Conservation (phyloP, 2,329 filamentous ascomycete genomes). For the Cladosporium sp. region DNA sequence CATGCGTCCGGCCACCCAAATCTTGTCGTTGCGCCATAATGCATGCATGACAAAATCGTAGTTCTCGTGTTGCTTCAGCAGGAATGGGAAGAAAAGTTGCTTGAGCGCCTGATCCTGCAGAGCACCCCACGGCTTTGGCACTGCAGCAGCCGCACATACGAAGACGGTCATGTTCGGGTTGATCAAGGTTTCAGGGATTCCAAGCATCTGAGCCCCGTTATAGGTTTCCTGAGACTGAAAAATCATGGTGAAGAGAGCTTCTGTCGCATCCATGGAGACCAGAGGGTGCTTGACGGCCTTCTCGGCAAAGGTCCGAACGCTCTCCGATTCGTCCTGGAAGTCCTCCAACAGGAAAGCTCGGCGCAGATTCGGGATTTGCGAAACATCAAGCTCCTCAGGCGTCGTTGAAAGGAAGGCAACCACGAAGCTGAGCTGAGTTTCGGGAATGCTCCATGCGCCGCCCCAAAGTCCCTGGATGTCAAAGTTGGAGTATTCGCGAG, state of each 20-base stretch:
- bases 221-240: constrained; percentile 54
- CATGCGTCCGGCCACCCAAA: constrained; percentile 77
- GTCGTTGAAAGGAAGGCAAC: constrained; percentile 75
- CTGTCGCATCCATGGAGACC: constrained; percentile 79
- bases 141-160: constrained; percentile 68
- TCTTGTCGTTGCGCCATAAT: constrained; percentile 82
- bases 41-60: constrained; percentile 87
- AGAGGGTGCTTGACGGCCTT: constrained; percentile 76
- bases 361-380: constrained; percentile 74
- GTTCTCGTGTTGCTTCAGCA: constrained; percentile 69
- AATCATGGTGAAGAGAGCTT: constrained; percentile 57
- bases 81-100: constrained; percentile 75
- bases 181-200: constrained; percentile 55
- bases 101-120: constrained; percentile 70
- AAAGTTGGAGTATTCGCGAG: constrained; percentile 56
- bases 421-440: constrained; percentile 90
- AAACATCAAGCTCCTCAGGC: constrained; percentile 71
- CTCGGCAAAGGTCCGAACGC: constrained; percentile 54
- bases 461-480: constrained; percentile 90
- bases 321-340: constrained; percentile 55
- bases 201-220: constrained; percentile 48
- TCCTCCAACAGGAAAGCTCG: constrained; percentile 65
- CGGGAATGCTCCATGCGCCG: constrained; percentile 72
- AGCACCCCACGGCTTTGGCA: constrained; percentile 68
- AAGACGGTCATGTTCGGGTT: constrained; percentile 73